Conservation (phyloP, 805 yeast genomes). For the Ogataea minuta region DNA sequence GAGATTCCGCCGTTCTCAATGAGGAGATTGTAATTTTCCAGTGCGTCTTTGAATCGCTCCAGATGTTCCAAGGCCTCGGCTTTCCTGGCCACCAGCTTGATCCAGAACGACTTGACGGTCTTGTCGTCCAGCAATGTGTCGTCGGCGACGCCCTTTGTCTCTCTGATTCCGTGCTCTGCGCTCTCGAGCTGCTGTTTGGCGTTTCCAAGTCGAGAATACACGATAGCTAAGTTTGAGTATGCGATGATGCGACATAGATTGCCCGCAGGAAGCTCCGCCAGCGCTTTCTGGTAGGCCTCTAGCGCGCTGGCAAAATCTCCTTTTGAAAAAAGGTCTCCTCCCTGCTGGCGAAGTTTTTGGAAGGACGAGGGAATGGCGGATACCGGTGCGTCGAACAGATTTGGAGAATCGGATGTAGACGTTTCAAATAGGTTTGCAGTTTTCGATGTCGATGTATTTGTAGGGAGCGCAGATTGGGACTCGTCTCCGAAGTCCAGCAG, state of each 20-base stretch:
- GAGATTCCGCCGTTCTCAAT: slow-evolving; percentile 67
- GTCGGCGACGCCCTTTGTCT: slow-evolving; percentile 14
- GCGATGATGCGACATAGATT: slow-evolving; percentile 70
- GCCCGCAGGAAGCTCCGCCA: slow-evolving; percentile 50
- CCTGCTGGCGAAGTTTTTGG: slow-evolving; percentile 51
- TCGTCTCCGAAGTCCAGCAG: slow-evolving; percentile 2
- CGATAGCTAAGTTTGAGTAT: slow-evolving; percentile 71
- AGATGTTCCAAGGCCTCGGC: slow-evolving; percentile 84
- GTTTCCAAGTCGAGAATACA: slow-evolving; percentile 68
- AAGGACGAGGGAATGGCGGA: slow-evolving; percentile 32
- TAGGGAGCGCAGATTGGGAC: neutral
- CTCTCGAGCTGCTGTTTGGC: slow-evolving; percentile 49
- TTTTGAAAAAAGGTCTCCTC: slow-evolving; percentile 61
- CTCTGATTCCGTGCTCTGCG: slow-evolving; percentile 47
- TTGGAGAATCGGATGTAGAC: neutral
- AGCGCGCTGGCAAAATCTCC: slow-evolving; percentile 80
- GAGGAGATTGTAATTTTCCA: slow-evolving; percentile 57
- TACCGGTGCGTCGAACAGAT: neutral
- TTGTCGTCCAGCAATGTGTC: slow-evolving; percentile 48
- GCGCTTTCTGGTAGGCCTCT: slow-evolving; percentile 51
- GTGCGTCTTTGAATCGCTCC: slow-evolving; percentile 67
- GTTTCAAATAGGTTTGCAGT: too few relatives aligned
- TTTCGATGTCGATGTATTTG: too few relatives aligned
- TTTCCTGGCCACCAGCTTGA: slow-evolving; percentile 61
- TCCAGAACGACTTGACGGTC: slow-evolving; percentile 65